Base-by-base conservation (phyloP, 202 grass and related monocot species). In the Carex arenaria region DNA sequence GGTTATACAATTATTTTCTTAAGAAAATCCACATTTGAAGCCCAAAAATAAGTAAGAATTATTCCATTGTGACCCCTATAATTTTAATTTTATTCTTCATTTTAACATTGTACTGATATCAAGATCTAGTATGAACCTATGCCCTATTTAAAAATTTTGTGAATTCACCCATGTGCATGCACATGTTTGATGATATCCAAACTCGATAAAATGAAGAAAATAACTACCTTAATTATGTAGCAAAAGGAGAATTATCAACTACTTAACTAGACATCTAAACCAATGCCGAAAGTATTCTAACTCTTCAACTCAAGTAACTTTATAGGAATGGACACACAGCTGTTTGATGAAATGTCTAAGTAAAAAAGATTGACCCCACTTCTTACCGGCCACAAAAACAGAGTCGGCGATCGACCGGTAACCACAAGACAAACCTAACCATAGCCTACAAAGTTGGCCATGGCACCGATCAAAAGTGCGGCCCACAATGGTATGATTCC, bases 351-450 rank as follows among this genome's bases (percentile, higher is more conserved):
- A 76, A 54, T 38, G 23, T 18, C 52, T 70, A 43, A 42, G 26
- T 83, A 19, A 51, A 80, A 87, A 26, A 59, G 4, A 45, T 13
- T 42, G 4, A 31, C 0, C 5, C n/a, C 32, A 78, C 28, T 9
- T 85, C 91, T 86, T 66, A 97, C 94, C 85, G 85, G 87, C 87
- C 87, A 97, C 40, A 97, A 85, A 32, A 92, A 89, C 61, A 95
- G 51, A 69, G 80, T 22, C 18, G 92, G 91, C 30, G 83, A 85
- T 65, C 94, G 80, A 62, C 87, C 82, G 61, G 85, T 93, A 81
- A 98, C 88, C 83, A 95, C 64, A 70, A 98, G 91, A 91, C 95
- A 98, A 31, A 98, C 90, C 90, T 91, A 98, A 2, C 95, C 95
- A 69, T 98, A 98, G 0, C 95, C 95, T 55, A 98, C 12, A 81